These are phyloP conservation scores for Xylaria bambusicola DNA, from an alignment of 495 filamentous ascomycete species.

Conservation along the genomic window DNA sequence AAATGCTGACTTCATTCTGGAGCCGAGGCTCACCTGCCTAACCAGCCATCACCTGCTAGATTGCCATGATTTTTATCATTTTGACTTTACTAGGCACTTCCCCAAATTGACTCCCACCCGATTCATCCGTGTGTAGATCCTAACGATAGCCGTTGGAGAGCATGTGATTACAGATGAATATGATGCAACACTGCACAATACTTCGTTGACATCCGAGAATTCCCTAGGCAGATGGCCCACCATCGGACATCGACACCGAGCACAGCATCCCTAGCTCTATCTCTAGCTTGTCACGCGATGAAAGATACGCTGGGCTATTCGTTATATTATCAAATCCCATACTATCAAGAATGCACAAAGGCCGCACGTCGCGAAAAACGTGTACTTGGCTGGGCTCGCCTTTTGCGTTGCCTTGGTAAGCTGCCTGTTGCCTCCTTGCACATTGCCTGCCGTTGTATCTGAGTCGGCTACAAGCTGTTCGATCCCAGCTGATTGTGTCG, in stretches of 20 bases:
- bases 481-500: slow-evolving; percentile 82
- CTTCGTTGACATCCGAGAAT: background rate
- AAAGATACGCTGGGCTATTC: background rate
- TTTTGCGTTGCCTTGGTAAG: slow-evolving; percentile 81
- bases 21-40: slow-evolving; percentile 15
- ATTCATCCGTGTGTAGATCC: background rate
- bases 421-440: slow-evolving; percentile 87
- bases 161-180: slow-evolving; percentile 10
- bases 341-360: slow-evolving; percentile 79
- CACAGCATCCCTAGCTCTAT: slow-evolving; percentile 1
- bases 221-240: background rate
- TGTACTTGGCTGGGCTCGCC: slow-evolving; percentile 78
- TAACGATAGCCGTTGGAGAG: background rate
- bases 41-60: background rate
- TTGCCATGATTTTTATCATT: background rate
- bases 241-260: background rate
- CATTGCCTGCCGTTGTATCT: slow-evolving; percentile 75
- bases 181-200: background rate
- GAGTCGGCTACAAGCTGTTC: slow-evolving; percentile 87
- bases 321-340: slow-evolving; percentile 90
- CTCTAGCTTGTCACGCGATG: background rate
- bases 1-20: background rate
- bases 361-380: slow-evolving; percentile 84
- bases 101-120: background rate
- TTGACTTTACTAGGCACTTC: background rate